Conservation (phyloP, 768 basidiomycete species). For the Dentipellis fragilis region DNA sequence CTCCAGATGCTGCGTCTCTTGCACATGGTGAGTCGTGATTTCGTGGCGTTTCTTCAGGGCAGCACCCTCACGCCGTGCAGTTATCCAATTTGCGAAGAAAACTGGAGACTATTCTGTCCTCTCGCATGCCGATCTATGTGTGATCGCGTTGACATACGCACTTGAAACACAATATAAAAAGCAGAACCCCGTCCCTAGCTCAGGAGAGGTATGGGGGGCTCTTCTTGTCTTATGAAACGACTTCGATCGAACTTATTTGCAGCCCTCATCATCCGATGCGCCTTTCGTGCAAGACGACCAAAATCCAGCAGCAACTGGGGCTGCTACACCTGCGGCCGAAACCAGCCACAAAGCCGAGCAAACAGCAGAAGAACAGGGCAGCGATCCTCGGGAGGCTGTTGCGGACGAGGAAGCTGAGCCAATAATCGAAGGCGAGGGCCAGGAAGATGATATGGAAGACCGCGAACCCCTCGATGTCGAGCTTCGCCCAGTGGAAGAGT, state of each 20-base stretch:
- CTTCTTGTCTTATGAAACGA: background rate
- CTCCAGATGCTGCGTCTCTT: constrained; percentile 62
- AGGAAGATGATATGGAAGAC: constrained; percentile 13
- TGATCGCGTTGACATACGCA: constrained; percentile 80
- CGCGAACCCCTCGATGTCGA: constrained; percentile 37
- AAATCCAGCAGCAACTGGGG: background rate
- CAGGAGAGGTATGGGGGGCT: constrained; percentile 16
- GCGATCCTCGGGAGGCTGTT: background rate
- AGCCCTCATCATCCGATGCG: background rate
- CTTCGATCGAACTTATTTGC: background rate
- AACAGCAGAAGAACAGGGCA: constrained; percentile 6
- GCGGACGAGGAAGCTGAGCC: constrained; percentile 9
- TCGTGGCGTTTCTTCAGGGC: background rate
- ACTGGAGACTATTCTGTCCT: constrained; percentile 93
- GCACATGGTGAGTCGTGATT: constrained; percentile 37
- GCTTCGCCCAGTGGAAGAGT: constrained; percentile 22
- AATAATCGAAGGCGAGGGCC: constrained; percentile 8
- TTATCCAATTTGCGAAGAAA: constrained; percentile 86
- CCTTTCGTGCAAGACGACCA: background rate
- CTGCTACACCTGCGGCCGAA: constrained; percentile 7
- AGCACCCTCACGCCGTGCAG: constrained; percentile 28
- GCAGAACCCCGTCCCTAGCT: constrained; percentile 16
- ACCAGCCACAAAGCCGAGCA: constrained; percentile 8
- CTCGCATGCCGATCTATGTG: constrained; percentile 82
- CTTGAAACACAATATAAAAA: constrained; percentile 47